Base-by-base conservation (phyloP, 1,284 basidiomycete genomes). In the Trichosporon ovoides region DNA sequence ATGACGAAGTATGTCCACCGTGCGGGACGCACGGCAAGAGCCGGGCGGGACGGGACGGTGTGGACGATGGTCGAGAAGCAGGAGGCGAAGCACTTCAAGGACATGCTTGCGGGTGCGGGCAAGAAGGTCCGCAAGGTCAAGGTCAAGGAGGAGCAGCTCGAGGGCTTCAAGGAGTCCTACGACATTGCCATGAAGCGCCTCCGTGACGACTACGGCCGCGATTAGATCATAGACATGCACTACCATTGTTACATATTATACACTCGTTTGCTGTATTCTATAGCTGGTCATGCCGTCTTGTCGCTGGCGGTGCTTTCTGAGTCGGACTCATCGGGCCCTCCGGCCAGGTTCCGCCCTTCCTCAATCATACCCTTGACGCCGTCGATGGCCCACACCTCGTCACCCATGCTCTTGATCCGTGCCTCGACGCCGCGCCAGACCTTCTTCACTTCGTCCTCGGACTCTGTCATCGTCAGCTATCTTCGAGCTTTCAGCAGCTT, bases 1-100 rank as follows among this genome's bases (percentile, higher is more conserved):
- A 90, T 96, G 83, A 85, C 91, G 52, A 98, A 98, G 76, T 98
- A 98, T 71, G 90, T 98, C 18, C 95, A 98, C 75, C 87, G 95
- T 50, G 93, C 93, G 1, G 95, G 95, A 18, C 83, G 95, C 38
- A 98, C 95, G 1, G 95, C 95, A 3, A 84, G 95, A 59, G 95
- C 95, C 2, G 92, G 92, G 1, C 82, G 88, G 48, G 77, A 79
- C 13, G 95, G 95, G 4, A 84, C 88, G 62, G 92, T 92, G 0
- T 98, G 93, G 93, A 90, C 88, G 3, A 78, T 98, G 62, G 90
- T 98, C 4, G 95, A 98, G 79, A 89, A 91, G 71, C 94, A 96
- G 75, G 94, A 97, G 89, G 91, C 90, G 24, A 81, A 88, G 20
- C 86, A 89, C 72, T 95, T 96, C 80, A 97, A 97, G 76, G 78